phyloP scores from a whole-genome alignment of 441 rosid genomes.

The Populus hybrid region DNA sequence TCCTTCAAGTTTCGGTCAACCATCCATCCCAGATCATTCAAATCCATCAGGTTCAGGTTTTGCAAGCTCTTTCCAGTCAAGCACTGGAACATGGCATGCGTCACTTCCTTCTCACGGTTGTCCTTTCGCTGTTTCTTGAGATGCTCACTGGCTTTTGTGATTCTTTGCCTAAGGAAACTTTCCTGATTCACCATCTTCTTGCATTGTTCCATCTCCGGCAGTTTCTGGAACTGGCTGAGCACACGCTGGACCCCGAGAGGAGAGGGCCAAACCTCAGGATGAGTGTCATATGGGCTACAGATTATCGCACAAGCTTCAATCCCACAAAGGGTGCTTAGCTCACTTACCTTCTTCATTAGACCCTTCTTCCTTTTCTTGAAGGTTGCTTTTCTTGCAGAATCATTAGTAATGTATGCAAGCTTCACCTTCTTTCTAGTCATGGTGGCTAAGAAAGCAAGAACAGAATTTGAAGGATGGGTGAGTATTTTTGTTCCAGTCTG shows the following conservation, averaged over 20 bases:
- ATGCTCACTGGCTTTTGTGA: slow-evolving; percentile 30
- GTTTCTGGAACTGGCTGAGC: slow-evolving; percentile 33
- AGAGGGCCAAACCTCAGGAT: slow-evolving; percentile 55
- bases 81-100: slow-evolving; percentile 36
- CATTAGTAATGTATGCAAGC: slow-evolving; percentile 45
- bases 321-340: slow-evolving; percentile 50
- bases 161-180: slow-evolving; percentile 35
- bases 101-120: slow-evolving; percentile 39
- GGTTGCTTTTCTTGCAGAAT: slow-evolving; percentile 47
- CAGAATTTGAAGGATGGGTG: not conserved
- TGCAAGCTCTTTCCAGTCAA: slow-evolving; percentile 21
- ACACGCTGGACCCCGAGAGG: slow-evolving; percentile 25
- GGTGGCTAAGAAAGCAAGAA: slow-evolving; percentile 5
- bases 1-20: slow-evolving; percentile 32
- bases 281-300: slow-evolving; percentile 34
- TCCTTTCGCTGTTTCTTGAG: slow-evolving; percentile 37
- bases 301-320: slow-evolving; percentile 49
- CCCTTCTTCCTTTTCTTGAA: slow-evolving; percentile 63
- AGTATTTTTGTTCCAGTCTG: not conserved
- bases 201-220: slow-evolving; percentile 43
- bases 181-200: slow-evolving; percentile 60
- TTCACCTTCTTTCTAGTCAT: slow-evolving; percentile 68
- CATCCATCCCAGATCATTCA: slow-evolving; percentile 35
- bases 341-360: slow-evolving; percentile 46
- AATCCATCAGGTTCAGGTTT: slow-evolving; percentile 24